A percentile compares a stretch with the other conserved stretches of the same genome.
Conservation (phyloP, 75 land plant species). For the Selaginella tamariscina region DNA sequence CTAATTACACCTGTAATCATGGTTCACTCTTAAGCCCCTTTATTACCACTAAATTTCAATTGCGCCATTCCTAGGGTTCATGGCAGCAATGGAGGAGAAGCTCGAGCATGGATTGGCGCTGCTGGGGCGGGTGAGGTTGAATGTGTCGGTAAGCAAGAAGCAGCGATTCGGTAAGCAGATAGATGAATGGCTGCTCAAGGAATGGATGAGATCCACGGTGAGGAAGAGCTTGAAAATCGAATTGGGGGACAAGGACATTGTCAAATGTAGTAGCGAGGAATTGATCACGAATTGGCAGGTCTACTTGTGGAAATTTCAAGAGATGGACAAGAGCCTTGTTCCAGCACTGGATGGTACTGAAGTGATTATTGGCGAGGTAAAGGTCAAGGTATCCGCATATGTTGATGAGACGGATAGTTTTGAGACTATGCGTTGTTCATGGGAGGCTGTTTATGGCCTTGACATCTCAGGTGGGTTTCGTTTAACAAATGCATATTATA, state of each 20-base stretch:
- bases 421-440: conserved; percentile 34
- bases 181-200: conserved; percentile 81
- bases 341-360: conserved; percentile 57
- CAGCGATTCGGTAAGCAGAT: conserved; percentile 26
- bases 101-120: neutral
- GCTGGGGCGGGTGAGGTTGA: neutral
- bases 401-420: conserved; percentile 47
- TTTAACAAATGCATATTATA: neutral
- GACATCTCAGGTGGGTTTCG: neutral
- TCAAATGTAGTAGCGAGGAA: conserved; percentile 34
- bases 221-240: conserved; percentile 31
- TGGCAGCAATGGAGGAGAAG: neutral
- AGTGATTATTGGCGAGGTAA: conserved; percentile 53
- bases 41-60: too few species aligned
- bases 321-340: conserved; percentile 37
- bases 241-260: conserved; percentile 45
- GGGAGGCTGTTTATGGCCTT: conserved; percentile 25
- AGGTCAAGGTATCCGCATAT: conserved; percentile 32
- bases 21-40: neutral
- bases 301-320: conserved; percentile 40
- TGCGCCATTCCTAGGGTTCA: too few species aligned
- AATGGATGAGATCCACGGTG: conserved; percentile 43
- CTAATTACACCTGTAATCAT: neutral
- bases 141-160: neutral
- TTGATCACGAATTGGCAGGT: conserved; percentile 56